Conservation (phyloP, 805 yeast species). For the Saccharomycopsis malanga region DNA sequence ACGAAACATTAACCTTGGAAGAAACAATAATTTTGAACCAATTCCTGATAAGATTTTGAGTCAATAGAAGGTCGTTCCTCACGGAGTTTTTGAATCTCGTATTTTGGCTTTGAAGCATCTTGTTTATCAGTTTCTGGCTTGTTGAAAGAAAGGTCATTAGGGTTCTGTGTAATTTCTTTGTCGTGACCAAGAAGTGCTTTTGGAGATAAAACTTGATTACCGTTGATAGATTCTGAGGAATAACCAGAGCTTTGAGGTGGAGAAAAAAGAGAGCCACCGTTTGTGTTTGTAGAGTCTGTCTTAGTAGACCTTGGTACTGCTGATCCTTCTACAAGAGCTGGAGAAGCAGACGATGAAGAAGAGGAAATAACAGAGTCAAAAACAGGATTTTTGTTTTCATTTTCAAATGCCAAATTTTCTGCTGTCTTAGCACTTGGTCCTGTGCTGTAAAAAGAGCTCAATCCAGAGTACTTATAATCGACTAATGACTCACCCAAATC, state of each 20-base stretch:
- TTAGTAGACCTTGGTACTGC: no score
- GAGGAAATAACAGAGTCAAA: background rate
- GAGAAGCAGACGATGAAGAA: background rate
- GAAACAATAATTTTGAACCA: constrained; percentile 56
- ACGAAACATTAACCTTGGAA: constrained; percentile 36
- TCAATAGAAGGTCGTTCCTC: constrained; percentile 33
- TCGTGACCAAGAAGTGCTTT: background rate
- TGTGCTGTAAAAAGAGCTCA: constrained; percentile 1
- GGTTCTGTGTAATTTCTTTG: background rate
- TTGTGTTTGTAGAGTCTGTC: background rate
- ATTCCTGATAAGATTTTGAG: constrained; percentile 48
- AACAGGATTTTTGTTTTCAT: constrained; percentile 43
- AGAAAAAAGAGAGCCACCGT: background rate
- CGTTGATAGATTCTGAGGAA: background rate
- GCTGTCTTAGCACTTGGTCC: background rate
- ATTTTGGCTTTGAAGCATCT: background rate
- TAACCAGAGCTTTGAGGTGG: no score
- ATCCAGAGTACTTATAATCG: constrained; percentile 6
- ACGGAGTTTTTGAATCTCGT: constrained; percentile 17
- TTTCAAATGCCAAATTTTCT: constrained; percentile 48
- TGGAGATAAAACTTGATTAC: background rate
- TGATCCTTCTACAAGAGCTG: no score
- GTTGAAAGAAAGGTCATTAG: background rate
- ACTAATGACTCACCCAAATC: background rate
- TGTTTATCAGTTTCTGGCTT: background rate